A percentile compares a stretch with the other conserved stretches of the same genome.
Conservation (phyloP, 495 filamentous ascomycete genomes). For the Staphylotrichum tortipilum region DNA sequence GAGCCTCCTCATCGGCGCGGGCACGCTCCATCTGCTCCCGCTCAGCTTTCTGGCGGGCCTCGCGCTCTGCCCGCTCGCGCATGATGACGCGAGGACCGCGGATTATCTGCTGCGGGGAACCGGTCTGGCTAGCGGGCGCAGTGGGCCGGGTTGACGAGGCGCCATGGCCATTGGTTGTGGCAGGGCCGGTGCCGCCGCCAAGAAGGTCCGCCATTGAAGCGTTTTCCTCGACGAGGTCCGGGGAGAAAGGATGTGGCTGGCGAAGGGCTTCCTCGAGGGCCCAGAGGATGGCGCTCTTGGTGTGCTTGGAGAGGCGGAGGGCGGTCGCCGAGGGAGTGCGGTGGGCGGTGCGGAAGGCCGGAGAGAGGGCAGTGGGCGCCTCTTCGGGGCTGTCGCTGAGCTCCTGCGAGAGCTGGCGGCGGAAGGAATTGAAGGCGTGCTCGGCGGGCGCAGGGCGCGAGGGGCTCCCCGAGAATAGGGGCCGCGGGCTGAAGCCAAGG, state of each 20-base stretch:
- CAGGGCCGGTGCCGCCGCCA: slow-evolving; percentile 42
- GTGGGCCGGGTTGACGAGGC: slow-evolving; percentile 35
- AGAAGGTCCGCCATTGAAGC: slow-evolving; percentile 85
- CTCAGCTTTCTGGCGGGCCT: slow-evolving; percentile 57
- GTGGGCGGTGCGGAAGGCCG: slow-evolving; percentile 17
- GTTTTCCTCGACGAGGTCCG: slow-evolving; percentile 81
- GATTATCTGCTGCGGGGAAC: slow-evolving; percentile 42
- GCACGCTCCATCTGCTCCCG: slow-evolving; percentile 42
- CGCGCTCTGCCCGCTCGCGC: slow-evolving; percentile 55
- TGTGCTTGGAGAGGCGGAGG: slow-evolving; percentile 38
- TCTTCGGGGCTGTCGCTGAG: slow-evolving; percentile 33
- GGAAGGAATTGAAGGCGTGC: slow-evolving; percentile 16
- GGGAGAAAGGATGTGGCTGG: slow-evolving; percentile 72
- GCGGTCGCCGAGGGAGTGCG: slow-evolving; percentile 17
- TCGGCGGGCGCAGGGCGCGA: slow-evolving; percentile 18
- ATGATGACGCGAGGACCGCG: slow-evolving; percentile 64
- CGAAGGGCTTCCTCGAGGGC: slow-evolving; percentile 86
- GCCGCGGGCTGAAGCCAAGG: slow-evolving; percentile 27
- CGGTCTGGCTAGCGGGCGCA: slow-evolving; percentile 35
- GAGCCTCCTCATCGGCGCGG: slow-evolving; percentile 47
- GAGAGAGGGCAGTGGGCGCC: slow-evolving; percentile 22
- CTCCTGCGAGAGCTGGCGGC: slow-evolving; percentile 38
- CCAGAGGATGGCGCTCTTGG: slow-evolving; percentile 68
- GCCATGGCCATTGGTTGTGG: slow-evolving; percentile 42
- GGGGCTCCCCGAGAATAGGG: slow-evolving; percentile 24